Evolutionary conservation across 225 moss, liverwort and hornwort species (phyloP).

Genomic region (Marchantia paleacea): DNA sequence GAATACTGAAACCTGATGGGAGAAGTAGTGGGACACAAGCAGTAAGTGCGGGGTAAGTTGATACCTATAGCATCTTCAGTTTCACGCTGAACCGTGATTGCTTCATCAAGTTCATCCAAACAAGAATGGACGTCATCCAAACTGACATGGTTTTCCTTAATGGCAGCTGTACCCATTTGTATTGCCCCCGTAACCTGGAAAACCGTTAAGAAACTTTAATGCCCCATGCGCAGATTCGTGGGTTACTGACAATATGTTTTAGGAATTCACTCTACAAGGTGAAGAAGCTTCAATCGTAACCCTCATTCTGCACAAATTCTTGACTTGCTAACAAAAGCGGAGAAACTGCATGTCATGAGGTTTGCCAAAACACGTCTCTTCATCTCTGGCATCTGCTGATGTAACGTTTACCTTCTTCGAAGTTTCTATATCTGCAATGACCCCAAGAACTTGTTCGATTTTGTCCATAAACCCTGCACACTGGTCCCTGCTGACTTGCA

Average conservation of each 20-base stretch:
- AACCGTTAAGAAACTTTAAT: too few species aligned
- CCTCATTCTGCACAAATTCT: too few species aligned
- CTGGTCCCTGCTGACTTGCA: conserved; percentile 64
- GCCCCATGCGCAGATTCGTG: too few species aligned
- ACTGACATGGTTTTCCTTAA: conserved; percentile 86
- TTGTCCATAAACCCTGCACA: conserved; percentile 84
- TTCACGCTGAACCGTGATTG: conserved; percentile 69
- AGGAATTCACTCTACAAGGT: too few species aligned
- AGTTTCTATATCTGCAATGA: conserved; percentile 87
- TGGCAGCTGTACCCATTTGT: conserved; percentile 73
- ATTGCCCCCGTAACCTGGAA: conserved; percentile 82
- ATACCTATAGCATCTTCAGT: conserved; percentile 67
- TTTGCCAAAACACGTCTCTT: too few species aligned
- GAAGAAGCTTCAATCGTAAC: too few species aligned
- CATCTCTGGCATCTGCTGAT: too few species aligned
- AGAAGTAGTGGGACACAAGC: neutral
- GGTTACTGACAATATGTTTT: neutral
- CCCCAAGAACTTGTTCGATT: conserved; percentile 77
- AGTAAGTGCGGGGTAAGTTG: neutral
- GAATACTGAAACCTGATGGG: neutral
- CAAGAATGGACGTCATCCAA: conserved; percentile 77
- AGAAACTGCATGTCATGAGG: too few species aligned
- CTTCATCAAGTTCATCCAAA: conserved; percentile 76
- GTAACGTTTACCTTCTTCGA: conserved; percentile 63
- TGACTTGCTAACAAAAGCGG: too few species aligned